Base-by-base conservation (phyloP, 441 rosid species). In the Euphorbia celastroides region DNA sequence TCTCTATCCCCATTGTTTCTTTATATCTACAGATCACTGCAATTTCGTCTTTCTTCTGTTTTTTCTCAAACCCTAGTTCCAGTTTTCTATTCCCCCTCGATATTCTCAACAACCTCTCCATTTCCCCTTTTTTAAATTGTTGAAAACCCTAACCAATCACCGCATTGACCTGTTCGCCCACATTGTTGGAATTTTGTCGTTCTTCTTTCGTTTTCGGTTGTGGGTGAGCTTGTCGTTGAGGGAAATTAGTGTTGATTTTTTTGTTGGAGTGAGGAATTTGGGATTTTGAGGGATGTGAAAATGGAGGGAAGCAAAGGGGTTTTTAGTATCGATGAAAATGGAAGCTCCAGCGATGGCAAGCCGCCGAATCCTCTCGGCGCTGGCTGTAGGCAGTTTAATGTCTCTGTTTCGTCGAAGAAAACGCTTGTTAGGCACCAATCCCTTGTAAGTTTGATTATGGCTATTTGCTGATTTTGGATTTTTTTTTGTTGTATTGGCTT, bases 381-480 rank as follows among this genome's bases (percentile, higher is more conserved):
- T 22, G 32, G 71, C 13, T 68, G 68, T 57, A 22, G 70, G 66
- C 77, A 79, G 65, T 74, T 60, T 22, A 44, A 60, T 1, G 70
- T 34, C 32, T 70, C 78, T 54, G 71, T 62, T 23, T 85, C 87
- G 11, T 64, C 74, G 74, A 86, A 77, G 74, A 81, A 71, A 75
- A 77, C 93, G 9, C 82, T 87, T n/a, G 80, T 84, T 78, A 90
- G 92, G 14, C 97, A 87, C 75, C 79, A 80, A 34, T 87, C 97
- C 59, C 85, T 91, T 56, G 92, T 86, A 75, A 88, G 90, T 68
- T 22, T 2, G 16, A 23, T 30, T 34, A 0, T 5, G 12, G n/a
- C 36, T 17, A 1, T 48, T 48, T 4, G 9, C 22, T 12, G 1
- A n/a, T 51, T 51, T 20, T 2, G 22, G 12, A 19, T 19, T 50